These are phyloP conservation scores for Macrophomina phaseolina DNA, from an alignment of 2,329 filamentous ascomycete species.

Conservation along the genomic window DNA sequence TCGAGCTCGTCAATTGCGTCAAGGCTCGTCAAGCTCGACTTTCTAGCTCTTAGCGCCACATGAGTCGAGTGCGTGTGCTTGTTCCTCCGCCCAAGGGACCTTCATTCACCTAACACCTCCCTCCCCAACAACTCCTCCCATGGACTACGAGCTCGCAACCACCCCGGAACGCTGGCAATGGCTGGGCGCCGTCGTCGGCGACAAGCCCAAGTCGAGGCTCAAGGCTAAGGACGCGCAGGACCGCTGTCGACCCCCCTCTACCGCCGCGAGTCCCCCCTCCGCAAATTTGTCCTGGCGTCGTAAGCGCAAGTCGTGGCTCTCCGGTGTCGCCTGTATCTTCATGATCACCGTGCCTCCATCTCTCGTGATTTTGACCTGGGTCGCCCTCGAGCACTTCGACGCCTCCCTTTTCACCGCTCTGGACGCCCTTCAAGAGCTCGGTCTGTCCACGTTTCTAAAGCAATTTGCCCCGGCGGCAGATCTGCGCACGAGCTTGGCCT, in stretches of 20 bases:
- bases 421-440: conserved; percentile 19
- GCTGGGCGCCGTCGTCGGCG: conserved; percentile 23
- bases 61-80: conserved; percentile 23
- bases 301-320: conserved; percentile 24
- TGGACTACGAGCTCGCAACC: conserved; percentile 16
- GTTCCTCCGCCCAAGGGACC: conserved; percentile 14
- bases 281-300: conserved; percentile 25
- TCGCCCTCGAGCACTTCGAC: conserved; percentile 26
- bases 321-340: conserved; percentile 22
- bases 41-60: conserved; percentile 15
- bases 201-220: conserved; percentile 8
- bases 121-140: conserved; percentile 10
- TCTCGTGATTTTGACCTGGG: conserved; percentile 25
- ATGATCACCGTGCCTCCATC: conserved; percentile 25
- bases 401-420: conserved; percentile 15
- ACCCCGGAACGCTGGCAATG: conserved; percentile 27
- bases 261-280: not conserved
- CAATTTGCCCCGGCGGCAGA: conserved; percentile 20
- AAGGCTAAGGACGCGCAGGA: conserved; percentile 22
- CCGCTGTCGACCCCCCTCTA: conserved; percentile 1
- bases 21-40: conserved; percentile 8
- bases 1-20: conserved; percentile 18
- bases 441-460: conserved; percentile 11
- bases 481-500: conserved; percentile 12
- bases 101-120: not conserved